These are phyloP conservation scores for Mycena olivaceomarginata DNA, from an alignment of 768 basidiomycete species.

Conservation along the genomic window DNA sequence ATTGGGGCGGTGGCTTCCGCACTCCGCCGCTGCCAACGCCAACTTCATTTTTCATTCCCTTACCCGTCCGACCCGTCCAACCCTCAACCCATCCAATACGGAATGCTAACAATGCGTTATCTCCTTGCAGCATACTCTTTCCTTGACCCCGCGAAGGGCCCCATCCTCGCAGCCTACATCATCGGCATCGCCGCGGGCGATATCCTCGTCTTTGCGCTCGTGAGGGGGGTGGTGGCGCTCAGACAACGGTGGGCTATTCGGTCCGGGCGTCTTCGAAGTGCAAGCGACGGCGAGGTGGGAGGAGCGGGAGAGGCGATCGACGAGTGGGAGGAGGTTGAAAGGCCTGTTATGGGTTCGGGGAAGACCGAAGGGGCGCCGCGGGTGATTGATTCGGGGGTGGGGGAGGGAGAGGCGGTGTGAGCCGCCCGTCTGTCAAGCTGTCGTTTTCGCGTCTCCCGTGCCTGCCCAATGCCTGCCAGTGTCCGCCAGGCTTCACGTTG, in stretches of 20 bases:
- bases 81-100: not conserved
- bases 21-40: too few relatives aligned
- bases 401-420: not conserved
- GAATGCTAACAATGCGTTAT: too few relatives aligned
- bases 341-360: constrained; percentile 24
- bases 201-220: constrained; percentile 69
- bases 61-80: not conserved
- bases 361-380: not conserved
- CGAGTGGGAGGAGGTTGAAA: constrained; percentile 68
- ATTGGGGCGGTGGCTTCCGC: too few relatives aligned
- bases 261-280: not conserved
- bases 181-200: constrained; percentile 74
- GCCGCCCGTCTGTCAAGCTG: not conserved
- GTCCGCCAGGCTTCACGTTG: too few relatives aligned
- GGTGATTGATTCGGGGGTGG: not conserved
- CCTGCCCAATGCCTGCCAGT: too few relatives aligned
- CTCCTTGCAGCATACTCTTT: constrained; percentile 75
- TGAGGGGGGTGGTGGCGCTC: constrained; percentile 62
- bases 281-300: constrained; percentile 9
- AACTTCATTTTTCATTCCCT: not conserved
- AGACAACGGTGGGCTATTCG: constrained; percentile 56
- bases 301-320: constrained; percentile 54
- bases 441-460: too few relatives aligned
- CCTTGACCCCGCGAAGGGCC: constrained; percentile 71
- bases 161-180: constrained; percentile 76